phyloP scores from a whole-genome alignment of 768 basidiomycete genomes.

The Dendrothele bispora region DNA sequence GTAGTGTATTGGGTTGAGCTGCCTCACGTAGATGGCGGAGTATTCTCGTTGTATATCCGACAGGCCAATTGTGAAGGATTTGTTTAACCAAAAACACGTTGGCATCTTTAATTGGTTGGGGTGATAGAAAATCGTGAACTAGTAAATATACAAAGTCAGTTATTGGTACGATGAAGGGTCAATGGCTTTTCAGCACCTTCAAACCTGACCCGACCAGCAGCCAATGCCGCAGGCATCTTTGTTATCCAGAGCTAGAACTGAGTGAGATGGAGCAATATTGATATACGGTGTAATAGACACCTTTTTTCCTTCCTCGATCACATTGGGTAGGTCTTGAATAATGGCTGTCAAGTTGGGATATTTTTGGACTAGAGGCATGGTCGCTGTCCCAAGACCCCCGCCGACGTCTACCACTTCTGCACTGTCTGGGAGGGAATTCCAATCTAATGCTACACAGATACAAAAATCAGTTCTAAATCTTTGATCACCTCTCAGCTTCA shows the following conservation, averaged over 20 bases:
- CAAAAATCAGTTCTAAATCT: not conserved
- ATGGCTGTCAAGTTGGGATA: constrained; percentile 23
- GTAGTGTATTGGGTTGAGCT: constrained; percentile 19
- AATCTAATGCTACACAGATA: constrained; percentile 6
- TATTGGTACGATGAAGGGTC: not conserved
- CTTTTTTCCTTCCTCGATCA: constrained; percentile 18
- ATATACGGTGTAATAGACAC: constrained; percentile 3
- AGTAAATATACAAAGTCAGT: not conserved
- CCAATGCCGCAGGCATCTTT: not conserved
- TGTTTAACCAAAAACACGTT: constrained; percentile 25
- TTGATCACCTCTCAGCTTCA: not conserved
- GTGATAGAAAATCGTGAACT: constrained; percentile 29
- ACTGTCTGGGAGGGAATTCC: constrained; percentile 4
- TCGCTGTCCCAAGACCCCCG: constrained; percentile 25
- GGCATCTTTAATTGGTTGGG: constrained; percentile 25
- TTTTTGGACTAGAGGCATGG: constrained; percentile 15
- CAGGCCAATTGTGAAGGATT: constrained; percentile 32
- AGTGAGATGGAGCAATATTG: constrained; percentile 6
- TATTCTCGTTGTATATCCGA: constrained; percentile 18
- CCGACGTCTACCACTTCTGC: constrained; percentile 33
- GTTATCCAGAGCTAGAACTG: constrained; percentile 3
- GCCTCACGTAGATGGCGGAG: constrained; percentile 24
- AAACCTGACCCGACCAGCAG: constrained; percentile 5
- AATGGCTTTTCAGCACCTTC: constrained; percentile 2
- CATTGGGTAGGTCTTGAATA: constrained; percentile 28